Conservation (phyloP, 2,329 filamentous ascomycete genomes). For the Teratosphaeria gauchensis region DNA sequence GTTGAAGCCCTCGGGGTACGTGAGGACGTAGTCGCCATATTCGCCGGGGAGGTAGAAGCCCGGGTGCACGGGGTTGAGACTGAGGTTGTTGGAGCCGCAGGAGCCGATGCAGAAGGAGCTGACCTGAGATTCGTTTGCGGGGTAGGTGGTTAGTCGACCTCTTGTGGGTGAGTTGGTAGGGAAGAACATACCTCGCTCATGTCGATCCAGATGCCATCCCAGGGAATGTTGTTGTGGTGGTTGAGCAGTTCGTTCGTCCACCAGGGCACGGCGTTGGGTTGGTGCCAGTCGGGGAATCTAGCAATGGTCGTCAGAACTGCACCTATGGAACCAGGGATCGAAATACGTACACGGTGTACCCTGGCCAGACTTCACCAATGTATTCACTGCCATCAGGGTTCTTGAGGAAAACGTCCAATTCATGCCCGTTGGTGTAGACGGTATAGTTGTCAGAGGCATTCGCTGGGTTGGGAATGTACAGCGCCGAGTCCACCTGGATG, state of each 20-base stretch:
- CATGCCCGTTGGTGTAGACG: slow-evolving; percentile 25
- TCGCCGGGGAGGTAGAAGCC: slow-evolving; percentile 57
- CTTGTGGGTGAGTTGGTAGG: not conserved
- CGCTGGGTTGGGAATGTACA: slow-evolving; percentile 43
- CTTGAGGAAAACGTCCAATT: slow-evolving; percentile 25
- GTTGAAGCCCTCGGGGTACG: slow-evolving; percentile 24
- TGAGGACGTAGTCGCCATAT: slow-evolving; percentile 47
- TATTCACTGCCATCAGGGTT: slow-evolving; percentile 40
- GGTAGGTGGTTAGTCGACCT: not conserved
- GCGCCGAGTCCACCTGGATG: slow-evolving; percentile 43
- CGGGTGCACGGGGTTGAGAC: slow-evolving; percentile 59
- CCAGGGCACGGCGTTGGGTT: slow-evolving; percentile 49
- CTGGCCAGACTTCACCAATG: slow-evolving; percentile 43
- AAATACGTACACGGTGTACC: slow-evolving; percentile 36
- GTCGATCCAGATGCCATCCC: slow-evolving; percentile 50
- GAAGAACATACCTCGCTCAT: slow-evolving; percentile 44
- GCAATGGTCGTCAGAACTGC: no score
- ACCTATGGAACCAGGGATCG: no score
- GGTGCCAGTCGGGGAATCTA: slow-evolving; percentile 49
- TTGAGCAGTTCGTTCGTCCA: slow-evolving; percentile 46
- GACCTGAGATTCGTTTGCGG: not conserved
- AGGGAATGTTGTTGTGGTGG: slow-evolving; percentile 45
- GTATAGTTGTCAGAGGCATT: slow-evolving; percentile 53
- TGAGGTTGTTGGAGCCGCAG: slow-evolving; percentile 57
- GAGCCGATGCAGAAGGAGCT: slow-evolving; percentile 60